These are phyloP conservation scores for Botrytis hyacinthi DNA, from an alignment of 2,329 filamentous ascomycete genomes.

Conservation along the genomic window DNA sequence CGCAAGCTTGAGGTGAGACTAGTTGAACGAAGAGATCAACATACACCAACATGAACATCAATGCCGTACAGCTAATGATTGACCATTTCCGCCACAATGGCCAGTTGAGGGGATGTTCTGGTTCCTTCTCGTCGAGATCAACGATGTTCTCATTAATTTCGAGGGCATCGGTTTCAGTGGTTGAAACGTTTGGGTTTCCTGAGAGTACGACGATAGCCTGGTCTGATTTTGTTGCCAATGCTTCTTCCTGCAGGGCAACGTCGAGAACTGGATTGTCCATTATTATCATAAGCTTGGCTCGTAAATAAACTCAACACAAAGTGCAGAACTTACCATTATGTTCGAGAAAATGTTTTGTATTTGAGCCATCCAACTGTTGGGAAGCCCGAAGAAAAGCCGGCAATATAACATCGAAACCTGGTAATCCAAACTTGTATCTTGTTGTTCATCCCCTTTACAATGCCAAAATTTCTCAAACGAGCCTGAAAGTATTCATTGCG, in stretches of 20 bases:
- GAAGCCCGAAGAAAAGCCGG: background rate
- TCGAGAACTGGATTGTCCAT: background rate
- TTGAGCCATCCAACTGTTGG: background rate
- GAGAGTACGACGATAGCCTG: background rate
- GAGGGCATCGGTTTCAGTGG: background rate
- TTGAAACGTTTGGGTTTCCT: background rate
- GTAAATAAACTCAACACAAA: background rate
- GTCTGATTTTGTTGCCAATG: background rate
- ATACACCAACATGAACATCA: constrained; percentile 11
- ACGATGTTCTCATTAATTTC: background rate
- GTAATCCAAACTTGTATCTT: background rate
- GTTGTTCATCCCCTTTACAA: too few species aligned
- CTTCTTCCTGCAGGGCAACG: background rate
- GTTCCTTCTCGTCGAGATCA: constrained; percentile 10
- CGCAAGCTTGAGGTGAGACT: background rate
- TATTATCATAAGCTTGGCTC: rapidly evolving
- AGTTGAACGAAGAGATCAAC: background rate
- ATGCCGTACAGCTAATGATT: background rate
- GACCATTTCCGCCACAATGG: constrained; percentile 3
- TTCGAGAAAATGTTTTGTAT: background rate
- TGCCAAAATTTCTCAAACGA: too few species aligned
- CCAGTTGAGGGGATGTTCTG: constrained; percentile 12
- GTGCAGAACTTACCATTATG: too few species aligned
- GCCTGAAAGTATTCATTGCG: too few species aligned
- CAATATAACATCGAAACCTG: background rate